Conservation (phyloP, 768 basidiomycete species). For the Trametes gibbosa region DNA sequence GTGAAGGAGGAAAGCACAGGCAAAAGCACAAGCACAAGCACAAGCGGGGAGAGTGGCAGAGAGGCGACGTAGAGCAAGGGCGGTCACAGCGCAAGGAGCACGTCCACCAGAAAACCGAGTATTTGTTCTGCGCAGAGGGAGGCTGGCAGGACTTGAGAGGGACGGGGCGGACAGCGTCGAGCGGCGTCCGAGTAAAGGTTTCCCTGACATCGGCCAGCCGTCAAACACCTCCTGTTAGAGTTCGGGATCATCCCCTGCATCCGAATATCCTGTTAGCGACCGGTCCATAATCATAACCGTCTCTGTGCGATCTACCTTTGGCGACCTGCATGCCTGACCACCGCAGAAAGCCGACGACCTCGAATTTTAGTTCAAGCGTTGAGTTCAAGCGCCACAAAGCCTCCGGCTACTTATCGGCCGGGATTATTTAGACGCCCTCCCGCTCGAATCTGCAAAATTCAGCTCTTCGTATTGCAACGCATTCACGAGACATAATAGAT, state of each 20-base stretch:
- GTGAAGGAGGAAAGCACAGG: background rate
- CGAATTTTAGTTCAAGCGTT: background rate
- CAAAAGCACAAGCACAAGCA: background rate
- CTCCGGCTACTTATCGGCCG: background rate
- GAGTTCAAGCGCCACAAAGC: conserved; percentile 4
- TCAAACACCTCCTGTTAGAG: background rate
- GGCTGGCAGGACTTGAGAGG: background rate
- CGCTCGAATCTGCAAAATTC: too few species aligned
- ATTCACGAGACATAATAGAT: too few species aligned
- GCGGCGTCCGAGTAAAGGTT: background rate
- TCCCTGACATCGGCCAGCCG: background rate
- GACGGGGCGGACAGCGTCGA: background rate
- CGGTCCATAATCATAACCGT: background rate
- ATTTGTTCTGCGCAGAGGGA: background rate
- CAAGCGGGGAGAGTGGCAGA: background rate
- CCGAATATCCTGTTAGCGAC: background rate
- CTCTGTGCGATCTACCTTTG: background rate
- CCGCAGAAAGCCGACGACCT: background rate
- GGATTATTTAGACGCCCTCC: too few species aligned
- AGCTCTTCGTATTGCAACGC: too few species aligned
- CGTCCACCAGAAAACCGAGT: background rate
- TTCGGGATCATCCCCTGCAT: background rate
- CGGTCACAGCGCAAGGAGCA: background rate
- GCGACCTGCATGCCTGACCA: background rate
- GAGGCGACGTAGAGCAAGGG: background rate